Base-by-base conservation (phyloP, 2,329 filamentous ascomycete species). In the Exophiala oligosperma region DNA sequence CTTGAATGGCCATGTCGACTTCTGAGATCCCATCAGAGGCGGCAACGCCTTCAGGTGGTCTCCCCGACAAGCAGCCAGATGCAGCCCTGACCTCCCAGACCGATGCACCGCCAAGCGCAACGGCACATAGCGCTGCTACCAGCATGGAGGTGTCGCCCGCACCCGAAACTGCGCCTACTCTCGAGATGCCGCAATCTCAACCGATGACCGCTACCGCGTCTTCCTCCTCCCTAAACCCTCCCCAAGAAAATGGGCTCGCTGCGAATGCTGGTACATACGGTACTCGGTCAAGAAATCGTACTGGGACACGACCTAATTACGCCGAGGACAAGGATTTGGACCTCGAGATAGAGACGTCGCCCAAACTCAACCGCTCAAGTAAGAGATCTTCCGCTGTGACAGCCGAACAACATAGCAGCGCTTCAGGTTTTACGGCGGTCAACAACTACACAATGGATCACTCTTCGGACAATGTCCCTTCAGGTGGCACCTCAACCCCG, bases 241-340 rank as follows among this genome's bases (percentile, higher is more conserved):
- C 60, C 35, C 67, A 70, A 61, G 72, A 75, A 59, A 67, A 71
- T 61, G 69, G 73, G 61, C 72, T 72, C 64, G 67, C 69, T 66
- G 81, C 82, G 64, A 77, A 76, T 28, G 79, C 88, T 51, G 86
- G 85, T 66, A 87, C 86, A 12, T 97, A 99, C 75, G 93, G 93
- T 70, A 99, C 94, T 72, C 89, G 92, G 69, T 97, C 92, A 67
- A 89, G 94, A 73, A 96, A 96, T 75, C 88, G 92, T 70, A 87
- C 84, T 57, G 89, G 89, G 66, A 83, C 89, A 67, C 89, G 94
- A 66, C 87, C 89, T 65, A 99, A 99, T 76, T 99, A 99, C 75
- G 93, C 94, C 51, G 94, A 99, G 77, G 90, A 93, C 75, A 90
- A 84, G 76, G 93, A 97, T 74, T 81, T 92, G 66, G 93, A 97